Evolutionary conservation across 1,284 basidiomycete species (phyloP).

Genomic region (Lentinus polychrous): DNA sequence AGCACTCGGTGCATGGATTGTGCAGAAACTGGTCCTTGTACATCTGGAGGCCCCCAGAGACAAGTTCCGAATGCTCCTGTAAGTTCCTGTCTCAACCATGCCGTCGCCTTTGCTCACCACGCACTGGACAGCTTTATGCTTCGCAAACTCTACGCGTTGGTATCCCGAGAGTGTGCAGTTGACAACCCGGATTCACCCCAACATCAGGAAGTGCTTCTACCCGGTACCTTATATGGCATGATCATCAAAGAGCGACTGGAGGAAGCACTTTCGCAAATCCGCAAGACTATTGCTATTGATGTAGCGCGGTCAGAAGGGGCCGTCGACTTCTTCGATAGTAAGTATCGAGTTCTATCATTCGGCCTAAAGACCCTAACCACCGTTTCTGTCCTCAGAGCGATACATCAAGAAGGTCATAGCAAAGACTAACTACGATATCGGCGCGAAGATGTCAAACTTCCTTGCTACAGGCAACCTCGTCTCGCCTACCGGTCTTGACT

Average conservation of each 20-base stretch:
- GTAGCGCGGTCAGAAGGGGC: constrained; percentile 64
- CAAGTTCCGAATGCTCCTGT: constrained; percentile 97
- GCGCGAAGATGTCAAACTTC: constrained; percentile 88
- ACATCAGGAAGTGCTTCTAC: constrained; percentile 96
- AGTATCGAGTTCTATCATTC: constrained; percentile 21
- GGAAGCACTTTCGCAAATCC: constrained; percentile 78
- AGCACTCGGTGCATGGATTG: constrained; percentile 78
- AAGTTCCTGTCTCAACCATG: constrained; percentile 30
- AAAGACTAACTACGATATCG: constrained; percentile 89
- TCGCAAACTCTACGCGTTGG: constrained; percentile 90
- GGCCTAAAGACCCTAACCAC: not conserved
- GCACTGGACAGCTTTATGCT: constrained; percentile 81
- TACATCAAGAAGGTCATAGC: constrained; percentile 79
- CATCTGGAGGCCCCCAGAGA: constrained; percentile 89
- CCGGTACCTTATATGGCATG: constrained; percentile 91
- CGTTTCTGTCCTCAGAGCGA: constrained; percentile 41
- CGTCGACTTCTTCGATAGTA: constrained; percentile 85
- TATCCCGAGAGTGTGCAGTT: constrained; percentile 85
- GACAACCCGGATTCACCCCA: constrained; percentile 99
- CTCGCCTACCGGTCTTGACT: constrained; percentile 91
- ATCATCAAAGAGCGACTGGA: constrained; percentile 98
- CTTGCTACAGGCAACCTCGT: constrained; percentile 96
- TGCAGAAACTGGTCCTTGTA: constrained; percentile 86
- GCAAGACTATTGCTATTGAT: constrained; percentile 70
- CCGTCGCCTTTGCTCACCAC: not conserved